Evolutionary conservation across 1,139 yeast genomes (phyloP), one percentile per base, ranked within the genome.

Genomic region (Yamadazyma epiphylla): DNA sequence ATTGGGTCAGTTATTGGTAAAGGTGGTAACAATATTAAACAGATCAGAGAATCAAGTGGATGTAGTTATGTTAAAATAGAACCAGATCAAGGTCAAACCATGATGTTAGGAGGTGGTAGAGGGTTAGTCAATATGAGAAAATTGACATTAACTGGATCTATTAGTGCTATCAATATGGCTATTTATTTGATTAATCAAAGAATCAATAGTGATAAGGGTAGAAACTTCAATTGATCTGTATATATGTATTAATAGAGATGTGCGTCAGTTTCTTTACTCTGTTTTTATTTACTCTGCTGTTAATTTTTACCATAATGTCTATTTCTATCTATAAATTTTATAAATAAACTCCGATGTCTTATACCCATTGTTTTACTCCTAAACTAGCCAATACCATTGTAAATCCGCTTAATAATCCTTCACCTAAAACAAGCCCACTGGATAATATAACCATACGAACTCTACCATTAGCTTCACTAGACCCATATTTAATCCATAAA

Each of bases 381-480:
- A 85, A 47, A 43, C 85, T 75, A 1, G 95, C 81, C 48, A 88
- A 63, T 2, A 83, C 46, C 89, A 91, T 81, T 20, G 85, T 82
- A 22, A 85, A 64, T 13, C 84, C 85, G 51, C 96, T 85, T 42
- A 87, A 75, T 29, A 89, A 64, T 1, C 98, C 97, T 55, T 91
- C 98, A 11, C 98, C 98, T 22, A 91, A 63, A 2, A 91, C 95
- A 41, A 91, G 64, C 0, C 98, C 98, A 48, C 94, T 82, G 45
- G 96, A 86, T 43, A 86, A 78, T 15, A 91, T 88, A 39, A 89
- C 86, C 77, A 87, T 71, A 28, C 70, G 70, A 2, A 89, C 84
- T 38, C 70, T 72, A 10, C 72, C 70, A 28, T 57, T 54, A 7
- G 7, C 10, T 17, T 17, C 20, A 10, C 10, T 17, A 7, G 9